Conservation (phyloP, 768 basidiomycete species). For the Piloderma croceum region DNA sequence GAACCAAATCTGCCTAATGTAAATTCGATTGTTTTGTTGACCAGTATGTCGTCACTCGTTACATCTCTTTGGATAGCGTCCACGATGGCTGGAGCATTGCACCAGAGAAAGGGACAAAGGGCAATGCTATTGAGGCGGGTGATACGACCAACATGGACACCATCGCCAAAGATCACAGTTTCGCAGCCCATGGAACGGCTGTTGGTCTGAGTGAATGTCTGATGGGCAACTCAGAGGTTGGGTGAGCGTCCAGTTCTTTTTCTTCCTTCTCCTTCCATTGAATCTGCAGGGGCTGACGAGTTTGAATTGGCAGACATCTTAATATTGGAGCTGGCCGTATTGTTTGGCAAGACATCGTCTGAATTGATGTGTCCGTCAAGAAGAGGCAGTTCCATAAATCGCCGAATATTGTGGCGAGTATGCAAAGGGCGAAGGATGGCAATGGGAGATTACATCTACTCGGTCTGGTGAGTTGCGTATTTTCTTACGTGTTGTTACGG, state of each 20-base stretch:
- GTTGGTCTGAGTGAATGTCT: constrained; percentile 90
- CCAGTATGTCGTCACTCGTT: too few species aligned
- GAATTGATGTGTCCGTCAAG: constrained; percentile 88
- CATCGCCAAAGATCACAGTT: constrained; percentile 71
- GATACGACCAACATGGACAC: constrained; percentile 86
- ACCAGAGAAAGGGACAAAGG: constrained; percentile 60
- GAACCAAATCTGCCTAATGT: constrained; percentile 92
- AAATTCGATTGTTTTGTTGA: too few species aligned
- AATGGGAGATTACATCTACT: constrained; percentile 85
- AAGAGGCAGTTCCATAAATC: constrained; percentile 84
- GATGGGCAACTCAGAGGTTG: constrained; percentile 98
- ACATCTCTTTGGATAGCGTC: too few species aligned
- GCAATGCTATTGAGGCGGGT: constrained; percentile 84
- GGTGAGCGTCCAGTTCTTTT: constrained; percentile 64
- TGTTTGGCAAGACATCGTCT: constrained; percentile 97
- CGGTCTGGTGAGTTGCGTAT: constrained; percentile 57
- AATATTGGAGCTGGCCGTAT: constrained; percentile 94
- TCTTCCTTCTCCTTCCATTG: neutral
- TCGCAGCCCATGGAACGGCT: constrained; percentile 82
- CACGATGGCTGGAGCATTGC: constrained; percentile 97
- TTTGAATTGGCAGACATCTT: constrained; percentile 76
- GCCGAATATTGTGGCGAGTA: constrained; percentile 61
- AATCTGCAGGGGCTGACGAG: neutral
- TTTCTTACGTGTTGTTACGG: neutral
- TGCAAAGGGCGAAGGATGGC: constrained; percentile 73